Conservation (phyloP, 805 yeast genomes). For the Wickerhamiella lipophila region DNA sequence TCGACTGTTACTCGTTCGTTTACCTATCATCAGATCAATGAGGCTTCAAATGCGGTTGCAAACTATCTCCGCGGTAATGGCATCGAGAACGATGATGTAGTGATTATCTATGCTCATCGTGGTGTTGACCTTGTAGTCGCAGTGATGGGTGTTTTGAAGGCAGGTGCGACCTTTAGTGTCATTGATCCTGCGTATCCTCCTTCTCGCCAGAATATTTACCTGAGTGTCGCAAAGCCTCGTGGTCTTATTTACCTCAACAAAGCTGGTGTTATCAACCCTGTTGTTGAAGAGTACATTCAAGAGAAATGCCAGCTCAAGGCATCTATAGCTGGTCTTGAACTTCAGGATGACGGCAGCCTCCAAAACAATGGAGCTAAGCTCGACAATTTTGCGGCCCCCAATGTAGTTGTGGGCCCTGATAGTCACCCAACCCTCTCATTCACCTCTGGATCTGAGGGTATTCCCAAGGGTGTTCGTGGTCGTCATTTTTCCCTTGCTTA, state of each 20-base stretch:
- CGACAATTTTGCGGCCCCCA: slow-evolving; percentile 40
- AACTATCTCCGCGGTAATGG: slow-evolving; percentile 75
- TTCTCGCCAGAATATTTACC: slow-evolving; percentile 86
- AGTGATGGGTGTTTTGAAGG: slow-evolving; percentile 94
- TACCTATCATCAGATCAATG: slow-evolving; percentile 76
- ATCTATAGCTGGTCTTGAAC: slow-evolving; percentile 61
- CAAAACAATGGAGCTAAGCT: slow-evolving; percentile 34
- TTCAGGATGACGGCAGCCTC: slow-evolving; percentile 62
- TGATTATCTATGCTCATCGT: slow-evolving; percentile 94
- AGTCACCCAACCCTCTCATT: slow-evolving; percentile 92
- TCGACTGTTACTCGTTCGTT: slow-evolving; percentile 51
- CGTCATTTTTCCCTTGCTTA: slow-evolving; percentile 94
- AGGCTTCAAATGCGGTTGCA: slow-evolving; percentile 87
- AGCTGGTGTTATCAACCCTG: slow-evolving; percentile 70
- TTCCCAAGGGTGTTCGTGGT: slow-evolving; percentile 97
- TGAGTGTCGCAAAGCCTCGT: slow-evolving; percentile 84
- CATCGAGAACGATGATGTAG: slow-evolving; percentile 81
- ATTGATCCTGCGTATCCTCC: slow-evolving; percentile 99
- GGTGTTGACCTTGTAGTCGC: slow-evolving; percentile 96
- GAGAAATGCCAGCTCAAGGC: slow-evolving; percentile 62
- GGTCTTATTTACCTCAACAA: slow-evolving; percentile 82
- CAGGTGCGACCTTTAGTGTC: slow-evolving; percentile 97
- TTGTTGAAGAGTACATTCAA: slow-evolving; percentile 66
- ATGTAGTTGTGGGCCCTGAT: slow-evolving; percentile 93
- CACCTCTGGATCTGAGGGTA: slow-evolving; percentile 96